Evolutionary conservation across 768 basidiomycete genomes (phyloP), one percentile per base, ranked within the genome.

Genomic region (Kwoniella heveanensis): DNA sequence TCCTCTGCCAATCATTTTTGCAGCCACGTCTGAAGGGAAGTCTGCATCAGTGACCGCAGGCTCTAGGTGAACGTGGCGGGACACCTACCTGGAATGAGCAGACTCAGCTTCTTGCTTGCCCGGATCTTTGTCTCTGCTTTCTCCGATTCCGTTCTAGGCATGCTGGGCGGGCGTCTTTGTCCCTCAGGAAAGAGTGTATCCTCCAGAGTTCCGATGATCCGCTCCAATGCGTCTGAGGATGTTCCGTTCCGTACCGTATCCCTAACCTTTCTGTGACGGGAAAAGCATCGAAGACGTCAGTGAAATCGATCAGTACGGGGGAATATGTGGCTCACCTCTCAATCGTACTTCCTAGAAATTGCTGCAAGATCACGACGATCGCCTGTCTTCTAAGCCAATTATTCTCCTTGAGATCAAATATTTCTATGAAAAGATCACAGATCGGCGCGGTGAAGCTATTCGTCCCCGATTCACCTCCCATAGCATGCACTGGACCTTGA

Each of bases 1-100:
- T 2, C 90, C 88, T 29, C 93, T 85, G n/a, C 96, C 96, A 69
- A 97, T 97, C 89, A 97, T 92, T 72, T 96, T 97, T 7, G 95
- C 92, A 30, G 91, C 93, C 56, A 97, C 81, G 74, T 98, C 95
- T 96, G 69, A 37, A 29, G 21, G 29, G 13, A 54, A n/a, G n/a
- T n/a, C n/a, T n/a, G n/a, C n/a, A n/a, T n/a, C n/a, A n/a, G n/a
- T n/a, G n/a, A n/a, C n/a, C n/a, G n/a, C n/a, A n/a, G n/a, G n/a
- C n/a, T n/a, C n/a, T n/a, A n/a, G n/a, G n/a, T n/a, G n/a, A n/a
- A n/a, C n/a, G n/a, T n/a, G n/a, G n/a, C n/a, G n/a, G n/a, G 10
- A 71, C n/a, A 22, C 1, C 24, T 0, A 92, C 94, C 94, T 76
- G 96, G 96, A 66, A 99, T 88, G 44, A 98, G 83, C 9, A 91